Evolutionary conservation across 2,329 filamentous ascomycete species (phyloP), one percentile per base, ranked within the genome.

Genomic region (Hortaea werneckii): DNA sequence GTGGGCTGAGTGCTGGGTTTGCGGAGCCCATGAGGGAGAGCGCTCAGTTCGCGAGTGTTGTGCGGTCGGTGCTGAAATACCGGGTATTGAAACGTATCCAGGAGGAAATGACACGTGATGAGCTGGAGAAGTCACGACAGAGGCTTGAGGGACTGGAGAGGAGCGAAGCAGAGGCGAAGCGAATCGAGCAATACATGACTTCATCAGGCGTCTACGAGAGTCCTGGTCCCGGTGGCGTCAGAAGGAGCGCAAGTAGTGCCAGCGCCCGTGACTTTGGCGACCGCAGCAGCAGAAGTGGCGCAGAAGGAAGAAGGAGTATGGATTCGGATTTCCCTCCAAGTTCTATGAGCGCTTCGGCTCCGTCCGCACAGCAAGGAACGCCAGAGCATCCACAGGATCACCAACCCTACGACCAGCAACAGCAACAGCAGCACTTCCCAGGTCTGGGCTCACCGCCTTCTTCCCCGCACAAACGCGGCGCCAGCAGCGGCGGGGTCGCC

Each of bases 11-110:
- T 13, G 89, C 90, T 30, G 92, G 81, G 54, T 98, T 98, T 61
- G 88, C 94, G 0, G 94, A 98, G 61, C 92, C 92, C 0, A 95
- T 98, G 87, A 80, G 94, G 45, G 92, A 98, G 68, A 94, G 88
- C 58, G 89, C 92, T 9, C 92, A 98, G 61, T 98, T 98, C 64
- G 92, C 92, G 0, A 87, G 92, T 8, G 87, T 98, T 1, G 92
- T 98, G 3, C 80, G 89, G 37, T 85, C 75, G 54, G 90, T 98
- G 30, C 71, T 98, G 45, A 80, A 86, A 53, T 98, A 95, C 63
- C 77, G 92, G 11, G 83, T 96, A 2, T 71, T 95, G 51, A 98
- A 98, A 71, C 79, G 92, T 40, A 87, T 98, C 44, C 92, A 98
- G 62, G 88, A 96, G 65, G 92, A 98, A 62, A 90, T 96, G 82